These are phyloP conservation scores for Cicer cuneatum DNA, from an alignment of 306 rosid genomes.

Conservation along the genomic window DNA sequence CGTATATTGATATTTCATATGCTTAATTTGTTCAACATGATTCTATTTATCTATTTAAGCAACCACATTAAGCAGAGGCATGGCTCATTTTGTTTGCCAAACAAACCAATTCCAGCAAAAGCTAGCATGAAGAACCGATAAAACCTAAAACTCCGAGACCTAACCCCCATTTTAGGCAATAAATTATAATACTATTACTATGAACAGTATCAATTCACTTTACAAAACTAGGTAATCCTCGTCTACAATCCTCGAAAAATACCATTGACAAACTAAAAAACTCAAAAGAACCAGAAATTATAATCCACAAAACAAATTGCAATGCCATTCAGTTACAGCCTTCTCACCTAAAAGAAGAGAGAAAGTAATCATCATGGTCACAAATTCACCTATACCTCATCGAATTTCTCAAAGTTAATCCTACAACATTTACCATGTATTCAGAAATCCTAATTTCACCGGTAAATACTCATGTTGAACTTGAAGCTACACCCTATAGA, in stretches of 20 bases:
- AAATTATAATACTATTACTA: neutral
- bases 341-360: neutral
- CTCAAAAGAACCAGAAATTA: neutral
- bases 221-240: constrained; percentile 4
- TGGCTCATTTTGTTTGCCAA: neutral
- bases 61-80: constrained; percentile 1
- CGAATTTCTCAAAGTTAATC: constrained; percentile 8
- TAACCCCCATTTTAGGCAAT: neutral
- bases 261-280: neutral
- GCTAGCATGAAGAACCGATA: neutral
- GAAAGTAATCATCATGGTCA: neutral
- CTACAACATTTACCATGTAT: neutral
- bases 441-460: neutral
- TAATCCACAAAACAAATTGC: constrained; percentile 6
- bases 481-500: neutral
- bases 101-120: constrained; percentile 20
- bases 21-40: neutral
- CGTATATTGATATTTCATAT: neutral
- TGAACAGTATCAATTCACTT: neutral
- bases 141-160: neutral
- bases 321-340: neutral
- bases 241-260: neutral
- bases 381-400: constrained; percentile 2
- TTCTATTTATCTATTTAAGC: neutral
- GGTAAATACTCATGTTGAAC: neutral